Base-by-base conservation (phyloP, 305 asterid species). In the Ilex paraguariensis region DNA sequence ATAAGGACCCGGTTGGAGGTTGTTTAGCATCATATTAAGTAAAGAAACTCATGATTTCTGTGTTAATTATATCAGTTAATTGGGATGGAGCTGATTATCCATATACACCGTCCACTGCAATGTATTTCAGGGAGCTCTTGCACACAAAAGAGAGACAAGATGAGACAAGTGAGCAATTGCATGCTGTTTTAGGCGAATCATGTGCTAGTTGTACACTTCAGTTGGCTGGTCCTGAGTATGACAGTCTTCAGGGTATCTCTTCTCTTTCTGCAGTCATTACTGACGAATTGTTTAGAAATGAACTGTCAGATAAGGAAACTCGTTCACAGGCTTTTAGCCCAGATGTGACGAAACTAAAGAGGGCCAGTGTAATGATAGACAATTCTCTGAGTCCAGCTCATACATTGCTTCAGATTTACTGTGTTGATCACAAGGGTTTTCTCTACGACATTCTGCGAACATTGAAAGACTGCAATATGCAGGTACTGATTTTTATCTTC, bases 391-490 rank as follows among this genome's bases (percentile, higher is more conserved):
- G 95, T 67, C 92, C 95, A 17, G 85, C 81, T 57, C 95, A 91
- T 78, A 88, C 96, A 31, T 76, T 91, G 70, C 87, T 88, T 70
- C 98, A 88, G 86, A 88, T 91, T 61, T 76, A 46, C 65, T 87
- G 89, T 54, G 72, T 87, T 61, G 92, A 91, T 83, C 86, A 88
- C 81, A 88, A 86, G 76, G 96, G 96, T 61, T 78, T 87, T 62
- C 86, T 88, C 33, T 88, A 91, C 73, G 98, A 88, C 77, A 82
- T 85, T 66, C 71, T 85, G 79, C 66, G 91, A 55, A 83, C 93
- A 39, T 67, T 88, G 77, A 88, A 91, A 75, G 98, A 88, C 73
- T 77, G 77, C 76, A 75, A 71, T 67, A 72, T 91, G 64, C 88
- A 85, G 92, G 96, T 87, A 61, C 17, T 28, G 8, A 31, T 58